phyloP scores from a whole-genome alignment of 2,329 filamentous ascomycete species.

The Colletotrichum noveboracense region DNA sequence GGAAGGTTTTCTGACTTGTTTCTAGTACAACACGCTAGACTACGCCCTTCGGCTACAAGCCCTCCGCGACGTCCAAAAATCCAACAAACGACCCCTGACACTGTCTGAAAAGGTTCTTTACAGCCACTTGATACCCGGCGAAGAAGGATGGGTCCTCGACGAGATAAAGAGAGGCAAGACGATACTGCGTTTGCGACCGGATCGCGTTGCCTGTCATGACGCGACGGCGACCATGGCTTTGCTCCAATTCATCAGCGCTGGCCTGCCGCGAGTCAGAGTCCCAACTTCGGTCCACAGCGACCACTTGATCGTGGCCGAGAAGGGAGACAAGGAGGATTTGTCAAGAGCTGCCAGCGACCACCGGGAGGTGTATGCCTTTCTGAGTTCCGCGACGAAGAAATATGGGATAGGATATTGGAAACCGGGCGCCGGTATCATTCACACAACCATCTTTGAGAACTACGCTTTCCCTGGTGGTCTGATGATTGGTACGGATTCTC shows the following conservation, averaged over 20 bases:
- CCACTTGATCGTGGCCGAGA: slow-evolving; percentile 37
- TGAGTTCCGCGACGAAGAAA: slow-evolving; percentile 44
- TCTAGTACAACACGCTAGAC: slow-evolving; percentile 22
- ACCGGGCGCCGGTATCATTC: slow-evolving; percentile 40
- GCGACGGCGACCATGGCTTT: slow-evolving; percentile 47
- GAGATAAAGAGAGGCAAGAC: slow-evolving; percentile 41
- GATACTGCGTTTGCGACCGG: slow-evolving; percentile 39
- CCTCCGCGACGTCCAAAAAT: slow-evolving; percentile 19
- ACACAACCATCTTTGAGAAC: slow-evolving; percentile 44
- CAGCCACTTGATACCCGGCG: slow-evolving; percentile 36
- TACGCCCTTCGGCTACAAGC: slow-evolving; percentile 20
- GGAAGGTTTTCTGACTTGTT: neutral
- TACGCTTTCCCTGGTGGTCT: slow-evolving; percentile 40
- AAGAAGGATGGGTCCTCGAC: slow-evolving; percentile 27
- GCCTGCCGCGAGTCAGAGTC: slow-evolving; percentile 38
- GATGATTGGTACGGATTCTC: slow-evolving; percentile 40
- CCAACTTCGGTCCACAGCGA: slow-evolving; percentile 46
- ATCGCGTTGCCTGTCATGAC: slow-evolving; percentile 46
- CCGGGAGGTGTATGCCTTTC: slow-evolving; percentile 42
- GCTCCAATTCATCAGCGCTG: slow-evolving; percentile 46
- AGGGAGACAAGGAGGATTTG: slow-evolving; percentile 35
- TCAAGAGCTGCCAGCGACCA: slow-evolving; percentile 31
- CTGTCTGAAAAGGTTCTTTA: slow-evolving; percentile 44
- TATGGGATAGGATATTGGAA: slow-evolving; percentile 50
- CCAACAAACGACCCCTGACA: slow-evolving; percentile 32